phyloP scores from a whole-genome alignment of 2,329 filamentous ascomycete genomes.

The Shiraia bambusicola region DNA sequence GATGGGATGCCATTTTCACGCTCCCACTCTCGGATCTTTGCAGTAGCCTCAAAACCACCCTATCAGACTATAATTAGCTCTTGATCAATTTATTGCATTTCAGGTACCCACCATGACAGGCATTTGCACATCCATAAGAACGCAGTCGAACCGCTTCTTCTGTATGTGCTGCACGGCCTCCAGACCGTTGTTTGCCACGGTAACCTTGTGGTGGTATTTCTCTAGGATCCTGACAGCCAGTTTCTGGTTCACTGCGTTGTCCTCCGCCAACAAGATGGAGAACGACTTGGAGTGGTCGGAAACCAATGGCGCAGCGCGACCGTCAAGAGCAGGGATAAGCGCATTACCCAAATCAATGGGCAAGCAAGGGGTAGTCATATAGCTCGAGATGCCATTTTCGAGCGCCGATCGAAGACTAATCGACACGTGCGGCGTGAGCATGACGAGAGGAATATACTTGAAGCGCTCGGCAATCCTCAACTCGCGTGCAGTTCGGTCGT shows the following conservation, averaged over 20 bases:
- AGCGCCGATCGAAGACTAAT: constrained; percentile 91
- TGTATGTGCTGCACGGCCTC: constrained; percentile 93
- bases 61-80: constrained; percentile 49
- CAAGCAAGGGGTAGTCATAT: constrained; percentile 96
- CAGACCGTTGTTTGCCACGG: constrained; percentile 90
- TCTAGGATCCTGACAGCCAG: constrained; percentile 95
- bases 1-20: constrained; percentile 74
- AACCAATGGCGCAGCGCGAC: constrained; percentile 84
- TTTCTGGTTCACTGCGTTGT: constrained; percentile 96
- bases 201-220: constrained; percentile 91
- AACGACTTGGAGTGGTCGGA: constrained; percentile 95
- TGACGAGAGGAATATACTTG: constrained; percentile 95
- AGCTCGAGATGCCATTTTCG: constrained; percentile 95
- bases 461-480: constrained; percentile 88
- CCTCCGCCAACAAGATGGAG: constrained; percentile 91
- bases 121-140: constrained; percentile 99
- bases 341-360: constrained; percentile 94
- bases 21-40: constrained; percentile 95
- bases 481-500: constrained; percentile 83
- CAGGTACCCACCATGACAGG: constrained; percentile 79
- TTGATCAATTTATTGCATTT: neutral
- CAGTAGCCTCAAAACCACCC: constrained; percentile 96
- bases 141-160: constrained; percentile 89
- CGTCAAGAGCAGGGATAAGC: constrained; percentile 92
- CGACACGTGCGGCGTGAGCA: constrained; percentile 84